These are phyloP conservation scores for Arthrobotrys iridis DNA, from an alignment of 2,329 filamentous ascomycete genomes.

Conservation along the genomic window DNA sequence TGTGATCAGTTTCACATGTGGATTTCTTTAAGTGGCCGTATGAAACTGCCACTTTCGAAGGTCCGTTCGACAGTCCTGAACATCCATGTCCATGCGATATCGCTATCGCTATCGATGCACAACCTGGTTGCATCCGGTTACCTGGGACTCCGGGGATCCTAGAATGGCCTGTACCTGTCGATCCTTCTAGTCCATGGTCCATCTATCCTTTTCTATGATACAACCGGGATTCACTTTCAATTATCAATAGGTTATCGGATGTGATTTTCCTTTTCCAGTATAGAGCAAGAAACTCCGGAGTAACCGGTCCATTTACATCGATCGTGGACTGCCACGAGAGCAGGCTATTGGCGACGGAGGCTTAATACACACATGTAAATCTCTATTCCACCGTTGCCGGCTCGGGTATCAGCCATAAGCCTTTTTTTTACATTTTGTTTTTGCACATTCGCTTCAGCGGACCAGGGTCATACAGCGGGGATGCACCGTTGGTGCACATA, in stretches of 20 bases:
- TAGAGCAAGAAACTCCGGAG: background rate
- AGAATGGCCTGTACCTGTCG: too few species aligned
- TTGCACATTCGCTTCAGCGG: background rate
- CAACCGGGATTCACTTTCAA: background rate
- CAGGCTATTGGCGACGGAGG: slow-evolving; percentile 13
- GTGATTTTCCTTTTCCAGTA: background rate
- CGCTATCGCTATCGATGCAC: slow-evolving; percentile 13
- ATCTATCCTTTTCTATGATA: too few species aligned
- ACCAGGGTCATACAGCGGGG: background rate
- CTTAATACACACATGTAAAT: background rate
- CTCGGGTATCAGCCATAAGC: background rate
- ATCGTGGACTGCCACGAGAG: background rate
- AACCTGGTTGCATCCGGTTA: background rate
- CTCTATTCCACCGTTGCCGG: background rate
- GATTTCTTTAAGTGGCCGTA: background rate
- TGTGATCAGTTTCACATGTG: background rate
- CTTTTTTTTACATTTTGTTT: too few species aligned
- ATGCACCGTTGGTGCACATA: background rate
- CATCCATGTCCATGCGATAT: slow-evolving; percentile 8
- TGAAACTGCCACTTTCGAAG: background rate
- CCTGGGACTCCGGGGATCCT: background rate
- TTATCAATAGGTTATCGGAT: background rate
- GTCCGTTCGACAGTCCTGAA: background rate
- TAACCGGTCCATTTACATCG: background rate
- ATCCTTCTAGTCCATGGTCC: too few species aligned